Percentiles rank a stretch among this genome's conserved stretches.
Evolutionary conservation across 2,329 filamentous ascomycete genomes (phyloP).

Genomic region (Pseudonectria foliicola): DNA sequence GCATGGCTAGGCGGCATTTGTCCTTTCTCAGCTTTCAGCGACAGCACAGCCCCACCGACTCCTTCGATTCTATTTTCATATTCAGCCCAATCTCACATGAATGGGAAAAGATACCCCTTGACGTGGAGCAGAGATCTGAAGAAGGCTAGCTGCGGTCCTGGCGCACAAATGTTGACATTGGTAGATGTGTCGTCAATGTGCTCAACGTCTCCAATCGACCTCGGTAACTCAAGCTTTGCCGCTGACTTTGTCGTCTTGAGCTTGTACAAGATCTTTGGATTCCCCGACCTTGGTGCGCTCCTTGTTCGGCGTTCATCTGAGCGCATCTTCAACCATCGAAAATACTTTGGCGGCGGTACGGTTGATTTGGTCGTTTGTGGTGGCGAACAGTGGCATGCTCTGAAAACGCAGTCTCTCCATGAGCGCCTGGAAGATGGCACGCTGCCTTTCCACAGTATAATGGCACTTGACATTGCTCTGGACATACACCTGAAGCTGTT

Average conservation of each 20-base stretch:
- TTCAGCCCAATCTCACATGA: conserved; percentile 89
- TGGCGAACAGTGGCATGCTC: conserved; percentile 77
- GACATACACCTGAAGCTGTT: conserved; percentile 62
- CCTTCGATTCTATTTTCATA: conserved; percentile 61
- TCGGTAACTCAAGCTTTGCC: conserved; percentile 51
- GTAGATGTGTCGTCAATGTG: conserved; percentile 79
- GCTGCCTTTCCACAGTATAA: conserved; percentile 80
- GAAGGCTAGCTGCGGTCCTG: conserved; percentile 9
- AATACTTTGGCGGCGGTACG: conserved; percentile 90
- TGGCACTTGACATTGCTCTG: conserved; percentile 72
- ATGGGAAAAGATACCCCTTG: conserved; percentile 67
- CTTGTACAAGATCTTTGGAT: conserved; percentile 97
- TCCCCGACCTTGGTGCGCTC: conserved; percentile 81
- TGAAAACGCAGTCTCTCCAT: conserved; percentile 66
- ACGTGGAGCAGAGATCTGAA: conserved; percentile 55
- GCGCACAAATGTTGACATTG: conserved; percentile 52
- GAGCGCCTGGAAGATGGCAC: conserved; percentile 87
- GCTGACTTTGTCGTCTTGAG: conserved; percentile 86
- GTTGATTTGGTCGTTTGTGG: conserved; percentile 79
- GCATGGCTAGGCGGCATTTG: conserved; percentile 49
- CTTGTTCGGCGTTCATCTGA: conserved; percentile 69
- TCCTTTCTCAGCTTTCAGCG: conserved; percentile 19
- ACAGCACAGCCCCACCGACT: conserved; percentile 9
- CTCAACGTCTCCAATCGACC: conserved; percentile 68
- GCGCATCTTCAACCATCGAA: conserved; percentile 55